Evolutionary conservation across 305 asterid genomes (phyloP).

Genomic region (Fraxinus sp.): DNA sequence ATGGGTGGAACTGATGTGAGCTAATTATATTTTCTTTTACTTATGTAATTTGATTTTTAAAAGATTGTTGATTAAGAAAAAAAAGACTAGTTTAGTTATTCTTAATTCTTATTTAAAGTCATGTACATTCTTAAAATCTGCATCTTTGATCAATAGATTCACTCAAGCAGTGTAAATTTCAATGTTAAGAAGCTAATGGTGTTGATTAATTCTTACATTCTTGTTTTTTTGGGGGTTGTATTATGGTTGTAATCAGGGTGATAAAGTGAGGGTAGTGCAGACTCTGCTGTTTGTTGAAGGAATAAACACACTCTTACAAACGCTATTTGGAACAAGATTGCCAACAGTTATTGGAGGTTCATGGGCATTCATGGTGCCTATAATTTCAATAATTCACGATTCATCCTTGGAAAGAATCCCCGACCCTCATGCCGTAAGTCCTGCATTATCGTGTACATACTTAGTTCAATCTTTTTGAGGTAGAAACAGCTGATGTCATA

Average conservation of each 20-base stretch:
- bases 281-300: constrained; percentile 91
- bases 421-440: constrained; percentile 71
- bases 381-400: constrained; percentile 87
- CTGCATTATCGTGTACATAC: background rate
- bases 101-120: background rate
- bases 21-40: background rate
- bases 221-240: background rate
- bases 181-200: background rate
- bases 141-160: background rate
- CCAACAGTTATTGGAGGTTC: constrained; percentile 96
- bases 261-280: constrained; percentile 90
- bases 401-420: constrained; percentile 59
- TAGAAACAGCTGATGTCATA: background rate
- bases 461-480: background rate
- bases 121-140: background rate
- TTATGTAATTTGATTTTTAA: background rate
- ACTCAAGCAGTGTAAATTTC: background rate
- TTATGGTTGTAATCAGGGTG: constrained; percentile 48
- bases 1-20: constrained; percentile 95
- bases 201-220: background rate
- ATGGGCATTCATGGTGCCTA: constrained; percentile 92
- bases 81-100: background rate
- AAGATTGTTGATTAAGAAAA: background rate
- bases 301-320: constrained; percentile 75
- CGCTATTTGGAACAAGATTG: constrained; percentile 86